A percentile compares a stretch with the other conserved stretches of the same genome.
Conservation (phyloP, 2,329 filamentous ascomycete species). For the Alternaria viburni region DNA sequence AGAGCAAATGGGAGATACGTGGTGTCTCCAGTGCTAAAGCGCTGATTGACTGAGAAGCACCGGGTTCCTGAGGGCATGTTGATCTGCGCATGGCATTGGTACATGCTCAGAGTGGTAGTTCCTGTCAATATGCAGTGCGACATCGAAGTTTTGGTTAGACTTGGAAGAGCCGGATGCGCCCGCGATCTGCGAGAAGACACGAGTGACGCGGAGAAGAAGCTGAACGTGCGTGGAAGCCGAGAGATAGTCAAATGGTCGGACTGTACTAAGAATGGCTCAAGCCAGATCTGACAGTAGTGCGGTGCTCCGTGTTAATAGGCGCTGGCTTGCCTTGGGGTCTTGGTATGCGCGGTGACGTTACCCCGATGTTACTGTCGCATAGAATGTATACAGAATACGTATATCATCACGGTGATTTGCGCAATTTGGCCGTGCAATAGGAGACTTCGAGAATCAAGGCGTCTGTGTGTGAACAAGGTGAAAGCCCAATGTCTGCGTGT, state of each 20-base stretch:
- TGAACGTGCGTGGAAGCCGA: background rate
- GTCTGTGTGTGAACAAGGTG: background rate
- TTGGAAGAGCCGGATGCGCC: conserved; percentile 4
- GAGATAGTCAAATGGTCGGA: background rate
- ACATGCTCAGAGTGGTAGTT: conserved; percentile 4
- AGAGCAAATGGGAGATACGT: background rate
- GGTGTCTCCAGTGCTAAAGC: conserved; percentile 3
- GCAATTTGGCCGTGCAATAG: background rate
- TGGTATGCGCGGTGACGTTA: background rate
- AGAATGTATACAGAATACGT: background rate
- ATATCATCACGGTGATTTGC: background rate
- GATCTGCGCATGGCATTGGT: conserved; percentile 8
- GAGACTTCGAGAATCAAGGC: background rate
- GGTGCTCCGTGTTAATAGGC: background rate
- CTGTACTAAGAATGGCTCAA: background rate
- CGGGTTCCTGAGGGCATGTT: background rate
- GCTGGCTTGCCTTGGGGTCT: background rate
- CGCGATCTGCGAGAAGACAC: conserved; percentile 7
- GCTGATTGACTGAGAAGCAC: background rate
- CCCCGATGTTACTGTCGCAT: background rate
- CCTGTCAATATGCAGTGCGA: conserved; percentile 15
- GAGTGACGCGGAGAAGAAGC: conserved; percentile 3
- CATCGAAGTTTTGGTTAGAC: conserved; percentile 12
- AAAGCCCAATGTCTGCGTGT: background rate
- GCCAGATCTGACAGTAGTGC: background rate